Percentiles rank a stretch among this genome's conserved stretches.
Conservation (phyloP, 2,329 filamentous ascomycete genomes). For the Fusarium caatingaense region DNA sequence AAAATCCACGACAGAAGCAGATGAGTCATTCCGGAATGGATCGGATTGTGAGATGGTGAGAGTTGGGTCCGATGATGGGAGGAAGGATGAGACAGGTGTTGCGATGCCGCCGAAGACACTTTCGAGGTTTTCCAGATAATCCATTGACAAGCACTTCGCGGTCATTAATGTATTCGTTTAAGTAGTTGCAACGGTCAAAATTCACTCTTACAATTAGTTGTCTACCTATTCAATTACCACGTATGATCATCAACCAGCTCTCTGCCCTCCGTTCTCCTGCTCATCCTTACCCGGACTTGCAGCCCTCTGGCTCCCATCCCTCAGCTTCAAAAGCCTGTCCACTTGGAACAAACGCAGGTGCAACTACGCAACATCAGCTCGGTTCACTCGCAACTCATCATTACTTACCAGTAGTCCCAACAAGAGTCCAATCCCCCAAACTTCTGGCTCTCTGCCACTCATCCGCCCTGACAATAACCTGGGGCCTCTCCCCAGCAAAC, state of each 20-base stretch:
- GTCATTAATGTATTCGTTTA: too few species aligned
- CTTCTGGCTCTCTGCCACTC: slow-evolving; percentile 27
- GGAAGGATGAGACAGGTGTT: not conserved
- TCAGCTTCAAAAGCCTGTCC: slow-evolving; percentile 20
- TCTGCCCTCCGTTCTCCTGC: too few species aligned
- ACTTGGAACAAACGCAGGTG: slow-evolving; percentile 17
- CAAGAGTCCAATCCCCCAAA: slow-evolving; percentile 27
- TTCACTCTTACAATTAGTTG: not conserved
- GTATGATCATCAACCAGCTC: too few species aligned
- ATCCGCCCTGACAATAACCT: slow-evolving; percentile 8
- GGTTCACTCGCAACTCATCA: accelerated
- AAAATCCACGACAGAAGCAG: not conserved
- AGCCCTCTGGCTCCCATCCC: not conserved
- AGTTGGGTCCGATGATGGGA: slow-evolving; percentile 13
- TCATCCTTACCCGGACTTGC: not conserved
- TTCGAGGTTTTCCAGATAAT: not conserved
- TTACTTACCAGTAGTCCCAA: slow-evolving; percentile 29
- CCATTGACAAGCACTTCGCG: too few species aligned
- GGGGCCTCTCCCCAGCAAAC: slow-evolving; percentile 15
- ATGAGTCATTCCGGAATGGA: not conserved
- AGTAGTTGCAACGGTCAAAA: not conserved
- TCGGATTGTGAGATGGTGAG: slow-evolving; percentile 31
- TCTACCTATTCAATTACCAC: not conserved
- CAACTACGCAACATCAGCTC: slow-evolving; percentile 12
- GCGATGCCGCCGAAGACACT: not conserved